Evolutionary conservation across 2,329 filamentous ascomycete genomes (phyloP), one percentile per base, ranked within the genome.

Genomic region (Sporothrix sp.): DNA sequence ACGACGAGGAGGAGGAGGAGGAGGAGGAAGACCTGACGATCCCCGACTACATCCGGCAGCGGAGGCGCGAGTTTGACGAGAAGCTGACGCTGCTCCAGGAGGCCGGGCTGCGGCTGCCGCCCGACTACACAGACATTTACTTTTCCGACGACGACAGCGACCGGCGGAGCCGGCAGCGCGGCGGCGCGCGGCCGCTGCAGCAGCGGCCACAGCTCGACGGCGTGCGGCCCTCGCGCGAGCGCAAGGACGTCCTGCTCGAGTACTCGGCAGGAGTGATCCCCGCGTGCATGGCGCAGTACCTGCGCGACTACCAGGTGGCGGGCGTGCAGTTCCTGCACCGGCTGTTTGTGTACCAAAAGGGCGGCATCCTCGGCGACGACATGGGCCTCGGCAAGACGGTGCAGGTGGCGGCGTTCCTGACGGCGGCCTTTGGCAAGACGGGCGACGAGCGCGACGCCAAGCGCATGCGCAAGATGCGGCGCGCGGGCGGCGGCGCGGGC

Each of bases 331-430:
- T 96, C 60, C 72, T 98, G 7, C 90, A 97, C 63, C 79, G 87
- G 53, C 76, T 87, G 20, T 97, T 97, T 62, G 84, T 96, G 4
- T 91, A 87, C 57, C 93, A 98, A 61, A 84, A 84, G 58, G 93
- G 93, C 1, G 88, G 86, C 2, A 86, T 98, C 20, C 74, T 98
- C 0, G 90, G 91, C 3, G 93, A 98, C 62, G 93, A 98, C 61
- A 98, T 98, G 93, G 93, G 93, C 18, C 68, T 98, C 28, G 93
- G 93, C 1, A 98, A 98, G 67, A 98, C 93, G 0, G 87, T 98
- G 2, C 93, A 98, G 65, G 87, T 98, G 23, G 93, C 89, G 52
- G 86, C 90, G 0, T 97, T 98, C 57, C 71, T 98, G 20, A 87
- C 88, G 0, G 88, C 82, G 1, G 90, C 89, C 0, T 98, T 95